A percentile compares a stretch with the other conserved stretches of the same genome.
Conservation (phyloP, 148 eudicot genomes). For the Nepenthes gracilis region DNA sequence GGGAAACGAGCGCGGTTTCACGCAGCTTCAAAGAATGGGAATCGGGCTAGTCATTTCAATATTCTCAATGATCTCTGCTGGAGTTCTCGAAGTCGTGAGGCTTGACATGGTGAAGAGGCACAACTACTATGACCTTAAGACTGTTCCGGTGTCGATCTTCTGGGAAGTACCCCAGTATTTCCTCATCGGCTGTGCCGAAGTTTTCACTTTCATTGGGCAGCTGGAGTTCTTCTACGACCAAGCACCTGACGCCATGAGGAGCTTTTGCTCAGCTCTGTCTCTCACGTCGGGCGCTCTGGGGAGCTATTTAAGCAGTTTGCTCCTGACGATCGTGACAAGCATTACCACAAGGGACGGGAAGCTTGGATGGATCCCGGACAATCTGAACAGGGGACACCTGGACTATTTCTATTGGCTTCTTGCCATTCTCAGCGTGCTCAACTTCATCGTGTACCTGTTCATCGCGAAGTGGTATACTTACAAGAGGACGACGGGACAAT, state of each 20-base stretch:
- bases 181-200: conserved; percentile 20
- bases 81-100: conserved; percentile 13
- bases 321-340: conserved; percentile 11
- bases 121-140: conserved; percentile 11
- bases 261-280: conserved; percentile 15
- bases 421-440: conserved; percentile 13
- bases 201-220: conserved; percentile 19
- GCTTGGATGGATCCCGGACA: conserved; percentile 26
- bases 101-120: conserved; percentile 12
- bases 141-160: conserved; percentile 17
- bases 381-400: conserved; percentile 22
- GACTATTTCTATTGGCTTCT: conserved; percentile 23
- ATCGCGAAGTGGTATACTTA: conserved; percentile 14
- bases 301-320: conserved; percentile 15
- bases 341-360: conserved; percentile 14
- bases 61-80: conserved; percentile 19
- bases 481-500: conserved; percentile 4
- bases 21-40: conserved; percentile 23
- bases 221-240: conserved; percentile 26
- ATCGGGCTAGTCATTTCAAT: conserved; percentile 17
- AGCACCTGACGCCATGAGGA: conserved; percentile 28
- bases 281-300: conserved; percentile 14
- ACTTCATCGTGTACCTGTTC: conserved; percentile 16
- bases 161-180: conserved; percentile 26
- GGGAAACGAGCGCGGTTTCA: conserved; percentile 14